phyloP scores from a whole-genome alignment of 345 rosid genomes.

The Lumnitzera racemosa region DNA sequence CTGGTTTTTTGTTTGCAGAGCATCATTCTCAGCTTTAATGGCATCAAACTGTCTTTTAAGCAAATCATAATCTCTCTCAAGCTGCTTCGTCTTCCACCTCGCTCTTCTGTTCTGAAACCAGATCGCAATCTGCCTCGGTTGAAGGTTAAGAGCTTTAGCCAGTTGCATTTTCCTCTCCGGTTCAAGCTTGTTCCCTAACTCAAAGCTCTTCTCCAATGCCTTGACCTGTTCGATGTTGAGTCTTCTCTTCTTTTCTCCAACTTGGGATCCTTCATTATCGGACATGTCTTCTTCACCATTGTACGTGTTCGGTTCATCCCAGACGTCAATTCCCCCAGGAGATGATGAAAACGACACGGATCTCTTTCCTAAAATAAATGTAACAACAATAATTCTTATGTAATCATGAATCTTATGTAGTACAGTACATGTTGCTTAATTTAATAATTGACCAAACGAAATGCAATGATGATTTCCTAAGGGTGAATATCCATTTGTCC shows the following conservation, averaged over 20 bases:
- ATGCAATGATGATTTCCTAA: too few species aligned
- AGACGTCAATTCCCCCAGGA: not conserved
- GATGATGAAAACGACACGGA: slow-evolving; percentile 15
- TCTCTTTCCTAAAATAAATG: slow-evolving; percentile 17
- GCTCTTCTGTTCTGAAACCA: slow-evolving; percentile 98
- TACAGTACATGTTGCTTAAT: too few species aligned
- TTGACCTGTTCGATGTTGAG: slow-evolving; percentile 83
- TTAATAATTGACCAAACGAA: too few species aligned
- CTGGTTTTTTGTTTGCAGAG: slow-evolving; percentile 68
- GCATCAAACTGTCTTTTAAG: slow-evolving; percentile 70
- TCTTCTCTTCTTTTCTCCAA: slow-evolving; percentile 87
- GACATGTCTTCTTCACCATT: slow-evolving; percentile 75
- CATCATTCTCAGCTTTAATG: slow-evolving; percentile 62
- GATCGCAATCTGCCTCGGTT: slow-evolving; percentile 87
- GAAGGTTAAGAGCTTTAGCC: slow-evolving; percentile 83
- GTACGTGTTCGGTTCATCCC: slow-evolving; percentile 23
- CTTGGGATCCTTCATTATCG: slow-evolving; percentile 72
- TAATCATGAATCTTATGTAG: not conserved
- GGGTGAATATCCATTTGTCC: too few species aligned
- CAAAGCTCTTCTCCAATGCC: slow-evolving; percentile 85
- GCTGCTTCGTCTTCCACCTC: slow-evolving; percentile 90
- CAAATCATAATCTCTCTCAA: slow-evolving; percentile 80
- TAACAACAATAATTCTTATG: not conserved
- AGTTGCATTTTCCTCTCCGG: slow-evolving; percentile 92
- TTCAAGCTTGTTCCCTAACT: slow-evolving; percentile 86